phyloP scores from a whole-genome alignment of 2,329 filamentous ascomycete species.

The Catunica adiposa region DNA sequence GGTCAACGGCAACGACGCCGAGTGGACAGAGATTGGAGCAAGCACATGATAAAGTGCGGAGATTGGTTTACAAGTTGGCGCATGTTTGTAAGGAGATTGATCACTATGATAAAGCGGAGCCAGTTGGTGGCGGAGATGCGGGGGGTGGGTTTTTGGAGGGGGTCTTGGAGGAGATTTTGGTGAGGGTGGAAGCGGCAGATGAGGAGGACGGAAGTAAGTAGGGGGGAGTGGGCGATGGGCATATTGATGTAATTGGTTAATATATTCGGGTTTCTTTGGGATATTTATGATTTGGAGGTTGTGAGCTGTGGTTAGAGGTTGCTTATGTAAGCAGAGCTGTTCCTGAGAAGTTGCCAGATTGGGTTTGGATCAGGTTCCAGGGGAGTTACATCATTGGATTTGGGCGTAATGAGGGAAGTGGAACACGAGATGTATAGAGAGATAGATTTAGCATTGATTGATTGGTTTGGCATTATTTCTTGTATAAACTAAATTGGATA shows the following conservation, averaged over 20 bases:
- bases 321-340: too few species aligned
- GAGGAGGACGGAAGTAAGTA: constrained; percentile 35
- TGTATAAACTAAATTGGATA: too few species aligned
- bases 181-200: constrained; percentile 75
- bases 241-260: neutral
- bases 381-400: too few species aligned
- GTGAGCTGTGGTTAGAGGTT: too few species aligned
- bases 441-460: too few species aligned
- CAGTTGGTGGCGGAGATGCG: constrained; percentile 88
- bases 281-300: too few species aligned
- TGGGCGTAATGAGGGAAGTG: too few species aligned
- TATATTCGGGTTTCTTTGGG: too few species aligned
- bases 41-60: constrained; percentile 67
- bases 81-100: constrained; percentile 83
- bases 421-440: too few species aligned
- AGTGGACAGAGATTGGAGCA: constrained; percentile 52
- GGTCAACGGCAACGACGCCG: constrained; percentile 27
- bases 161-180: constrained; percentile 74
- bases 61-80: constrained; percentile 66
- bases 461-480: too few species aligned
- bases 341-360: too few species aligned
- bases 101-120: constrained; percentile 66
- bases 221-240: neutral
- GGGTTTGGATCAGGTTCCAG: too few species aligned
- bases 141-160: constrained; percentile 81